Evolutionary conservation across 2,329 filamentous ascomycete genomes (phyloP).

Genomic region (Apiospora saccharicola): DNA sequence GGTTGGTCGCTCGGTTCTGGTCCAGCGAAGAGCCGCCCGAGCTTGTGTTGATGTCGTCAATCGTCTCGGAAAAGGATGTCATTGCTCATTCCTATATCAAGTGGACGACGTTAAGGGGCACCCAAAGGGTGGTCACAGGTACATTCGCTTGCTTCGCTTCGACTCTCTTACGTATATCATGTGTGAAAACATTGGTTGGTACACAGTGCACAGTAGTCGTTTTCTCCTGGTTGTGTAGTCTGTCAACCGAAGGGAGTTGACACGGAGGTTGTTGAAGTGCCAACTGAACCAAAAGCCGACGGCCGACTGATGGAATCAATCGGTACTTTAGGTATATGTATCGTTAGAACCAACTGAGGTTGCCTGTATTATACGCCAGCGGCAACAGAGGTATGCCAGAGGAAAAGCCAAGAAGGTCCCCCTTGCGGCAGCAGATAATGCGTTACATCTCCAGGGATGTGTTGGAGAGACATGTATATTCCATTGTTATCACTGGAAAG

Average conservation of each 20-base stretch:
- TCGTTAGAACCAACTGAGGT: too few species aligned
- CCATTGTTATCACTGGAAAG: background rate
- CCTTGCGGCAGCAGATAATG: too few species aligned
- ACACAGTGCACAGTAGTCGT: too few species aligned
- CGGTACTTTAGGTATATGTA: too few species aligned
- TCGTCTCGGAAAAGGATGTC: constrained; percentile 6
- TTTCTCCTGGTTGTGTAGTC: background rate
- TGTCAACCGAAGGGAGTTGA: background rate
- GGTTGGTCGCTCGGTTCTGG: background rate
- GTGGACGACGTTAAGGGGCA: background rate
- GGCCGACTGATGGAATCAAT: too few species aligned
- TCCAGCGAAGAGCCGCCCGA: background rate
- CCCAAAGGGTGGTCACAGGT: too few species aligned
- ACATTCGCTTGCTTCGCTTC: too few species aligned
- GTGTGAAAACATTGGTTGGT: too few species aligned
- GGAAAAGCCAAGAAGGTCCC: background rate
- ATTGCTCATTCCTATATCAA: background rate
- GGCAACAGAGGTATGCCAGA: background rate
- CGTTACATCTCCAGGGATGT: background rate
- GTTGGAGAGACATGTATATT: background rate
- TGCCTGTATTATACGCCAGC: background rate
- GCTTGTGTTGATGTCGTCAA: background rate
- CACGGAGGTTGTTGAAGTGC: too few species aligned
- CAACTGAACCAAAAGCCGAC: too few species aligned
- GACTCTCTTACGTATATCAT: too few species aligned